Percentiles rank a stretch among this genome's conserved stretches.
Evolutionary conservation across 768 basidiomycete species (phyloP).

Genomic region (Coprinellus micaceus): DNA sequence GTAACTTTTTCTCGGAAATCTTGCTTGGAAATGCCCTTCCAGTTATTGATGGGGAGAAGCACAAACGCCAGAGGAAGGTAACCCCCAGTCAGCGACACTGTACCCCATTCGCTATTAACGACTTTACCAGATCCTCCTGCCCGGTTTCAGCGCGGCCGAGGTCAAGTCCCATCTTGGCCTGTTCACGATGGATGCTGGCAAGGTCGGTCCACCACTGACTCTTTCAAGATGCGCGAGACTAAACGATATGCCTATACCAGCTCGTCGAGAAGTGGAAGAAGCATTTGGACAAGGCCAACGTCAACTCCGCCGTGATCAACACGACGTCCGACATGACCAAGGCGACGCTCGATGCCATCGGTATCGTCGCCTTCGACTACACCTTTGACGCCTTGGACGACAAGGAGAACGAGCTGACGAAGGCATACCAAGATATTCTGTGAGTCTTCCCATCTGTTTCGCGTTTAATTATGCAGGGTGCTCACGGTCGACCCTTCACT

Average conservation of each 20-base stretch:
- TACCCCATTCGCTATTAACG: too few relatives aligned
- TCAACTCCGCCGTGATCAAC: conserved; percentile 28
- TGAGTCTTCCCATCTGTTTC: conserved; percentile 16
- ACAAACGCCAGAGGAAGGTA: conserved; percentile 38
- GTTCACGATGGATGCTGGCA: conserved; percentile 36
- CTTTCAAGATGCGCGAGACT: too few relatives aligned
- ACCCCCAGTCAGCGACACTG: too few relatives aligned
- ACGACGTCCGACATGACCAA: conserved; percentile 38
- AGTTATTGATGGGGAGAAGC: conserved; percentile 18
- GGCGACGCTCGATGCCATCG: conserved; percentile 49
- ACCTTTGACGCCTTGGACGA: conserved; percentile 39
- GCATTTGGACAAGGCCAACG: conserved; percentile 25
- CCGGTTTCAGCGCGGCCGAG: conserved; percentile 46
- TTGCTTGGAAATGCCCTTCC: conserved; percentile 26
- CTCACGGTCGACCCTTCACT: background rate
- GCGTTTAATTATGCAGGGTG: background rate
- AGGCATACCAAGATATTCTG: conserved; percentile 35
- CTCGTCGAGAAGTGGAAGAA: conserved; percentile 39
- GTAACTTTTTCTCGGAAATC: conserved; percentile 33
- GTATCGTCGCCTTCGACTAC: conserved; percentile 50
- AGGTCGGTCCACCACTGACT: conserved; percentile 22
- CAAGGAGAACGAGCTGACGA: conserved; percentile 32
- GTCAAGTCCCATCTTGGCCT: conserved; percentile 36
- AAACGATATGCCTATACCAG: too few relatives aligned
- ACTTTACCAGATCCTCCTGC: conserved; percentile 33